A percentile compares a stretch with the other conserved stretches of the same genome.
Evolutionary conservation across 345 rosid species (phyloP).

Genomic region (Aurinia saxatilis): DNA sequence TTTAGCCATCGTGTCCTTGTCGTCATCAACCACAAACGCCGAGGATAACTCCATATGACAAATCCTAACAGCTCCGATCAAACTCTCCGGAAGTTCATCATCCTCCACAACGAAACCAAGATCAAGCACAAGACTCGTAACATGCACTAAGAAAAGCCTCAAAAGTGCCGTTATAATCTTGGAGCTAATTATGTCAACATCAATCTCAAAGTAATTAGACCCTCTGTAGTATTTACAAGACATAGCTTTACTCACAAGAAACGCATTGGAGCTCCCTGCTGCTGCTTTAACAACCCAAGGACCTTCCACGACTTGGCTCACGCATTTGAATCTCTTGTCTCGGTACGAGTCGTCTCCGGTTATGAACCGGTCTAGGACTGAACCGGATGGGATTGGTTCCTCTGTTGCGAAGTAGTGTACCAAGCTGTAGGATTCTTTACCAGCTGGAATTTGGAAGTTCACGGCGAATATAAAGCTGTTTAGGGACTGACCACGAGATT

Average conservation of each 20-base stretch:
- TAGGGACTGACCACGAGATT: constrained; percentile 46
- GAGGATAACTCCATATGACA: constrained; percentile 74
- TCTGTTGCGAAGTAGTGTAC: constrained; percentile 62
- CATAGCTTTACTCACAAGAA: constrained; percentile 51
- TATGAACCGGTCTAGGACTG: constrained; percentile 50
- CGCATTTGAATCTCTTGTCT: constrained; percentile 64
- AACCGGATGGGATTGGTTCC: constrained; percentile 47
- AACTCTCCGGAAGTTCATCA: constrained; percentile 73
- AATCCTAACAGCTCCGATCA: constrained; percentile 64
- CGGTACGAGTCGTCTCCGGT: constrained; percentile 54
- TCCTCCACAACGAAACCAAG: constrained; percentile 77
- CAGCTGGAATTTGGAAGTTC: constrained; percentile 61
- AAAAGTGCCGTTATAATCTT: constrained; percentile 39
- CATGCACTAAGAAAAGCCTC: constrained; percentile 45
- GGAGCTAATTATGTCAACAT: constrained; percentile 64
- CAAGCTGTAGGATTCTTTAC: constrained; percentile 56
- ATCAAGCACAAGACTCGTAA: constrained; percentile 49
- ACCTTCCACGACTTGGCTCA: constrained; percentile 69
- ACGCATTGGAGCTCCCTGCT: constrained; percentile 63
- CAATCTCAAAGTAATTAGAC: constrained; percentile 66
- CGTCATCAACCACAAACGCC: constrained; percentile 41
- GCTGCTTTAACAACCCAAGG: constrained; percentile 70
- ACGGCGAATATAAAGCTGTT: constrained; percentile 66
- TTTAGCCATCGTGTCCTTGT: constrained; percentile 35
- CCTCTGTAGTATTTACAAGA: constrained; percentile 64